Evolutionary conservation across 495 filamentous ascomycete genomes (phyloP), one percentile per base, ranked within the genome.

Genomic region (Trichocladium uniseriatum): DNA sequence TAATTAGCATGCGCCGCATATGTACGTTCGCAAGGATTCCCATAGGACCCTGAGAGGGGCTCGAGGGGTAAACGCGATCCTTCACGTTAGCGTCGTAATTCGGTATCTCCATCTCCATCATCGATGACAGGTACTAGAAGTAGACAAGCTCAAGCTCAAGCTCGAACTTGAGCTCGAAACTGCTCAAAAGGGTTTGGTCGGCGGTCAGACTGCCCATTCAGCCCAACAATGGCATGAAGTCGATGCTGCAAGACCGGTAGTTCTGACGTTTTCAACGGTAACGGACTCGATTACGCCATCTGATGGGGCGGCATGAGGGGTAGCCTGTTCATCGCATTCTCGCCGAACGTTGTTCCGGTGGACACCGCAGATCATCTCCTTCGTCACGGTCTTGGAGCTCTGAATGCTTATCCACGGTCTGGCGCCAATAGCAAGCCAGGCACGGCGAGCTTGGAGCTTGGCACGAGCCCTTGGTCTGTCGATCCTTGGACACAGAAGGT

Each of bases 371-470:
- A 43, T 43, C 41, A 31, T 32, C 41, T n/a, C n/a, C n/a, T n/a
- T n/a, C n/a, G 19, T 24, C 18, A 31, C 10, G 2, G 42, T 44
- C 18, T 44, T 29, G 29, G 42, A 44, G 18, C 18, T 4, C 28
- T 28, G 19, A 10, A 0, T 20, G 6, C n/a, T 22, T 8, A 15
- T 3, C 24, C 22, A 28, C 14, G 6, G 14, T 5, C 27, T 28
- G 38, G n/a, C 39, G 28, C 42, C 42, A 44, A 22, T 44, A 29
- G 3, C 42, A 34, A 31, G 41, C 41, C 41, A 43, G 16, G 27
- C 22, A 6, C 2, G n/a, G 15, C 9, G 28, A 8, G 24, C 24
- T 3, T 27, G 16, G 28, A 5, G 16, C 29, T 16, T 16, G 39
- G 39, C 19, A 7, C n/a, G 20, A 21, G 35, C 35, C 35, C 16